A percentile compares a stretch with the other conserved stretches of the same genome.
Evolutionary conservation across 2,329 filamentous ascomycete species (phyloP).

Genomic region (Botrytis hyacinthi): DNA sequence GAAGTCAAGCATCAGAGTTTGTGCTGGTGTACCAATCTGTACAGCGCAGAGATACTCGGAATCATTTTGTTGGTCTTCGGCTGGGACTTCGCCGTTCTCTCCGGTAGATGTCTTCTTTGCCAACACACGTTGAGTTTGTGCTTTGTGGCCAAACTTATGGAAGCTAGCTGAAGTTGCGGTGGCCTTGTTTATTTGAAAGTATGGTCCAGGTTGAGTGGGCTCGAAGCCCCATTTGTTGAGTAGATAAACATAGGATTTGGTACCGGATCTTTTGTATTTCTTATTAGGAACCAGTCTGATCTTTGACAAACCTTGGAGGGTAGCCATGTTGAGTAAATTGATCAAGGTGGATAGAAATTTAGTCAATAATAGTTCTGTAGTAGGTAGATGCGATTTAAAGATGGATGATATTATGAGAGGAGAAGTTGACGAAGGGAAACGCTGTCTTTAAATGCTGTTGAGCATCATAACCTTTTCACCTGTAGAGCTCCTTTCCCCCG

Average conservation of each 20-base stretch:
- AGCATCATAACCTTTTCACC: background rate
- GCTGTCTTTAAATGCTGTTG: conserved; percentile 10
- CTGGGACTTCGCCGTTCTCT: conserved; percentile 51
- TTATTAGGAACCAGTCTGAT: conserved; percentile 55
- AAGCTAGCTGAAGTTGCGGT: conserved; percentile 44
- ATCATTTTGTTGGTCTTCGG: conserved; percentile 67
- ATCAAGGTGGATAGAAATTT: background rate
- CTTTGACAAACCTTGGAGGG: conserved; percentile 41
- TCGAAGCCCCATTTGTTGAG: conserved; percentile 62
- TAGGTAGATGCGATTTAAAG: conserved; percentile 1
- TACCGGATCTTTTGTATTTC: conserved; percentile 57
- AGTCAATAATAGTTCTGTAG: background rate
- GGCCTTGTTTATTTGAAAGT: conserved; percentile 49
- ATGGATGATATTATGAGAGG: background rate
- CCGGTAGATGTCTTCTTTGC: conserved; percentile 42
- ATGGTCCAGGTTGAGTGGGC: conserved; percentile 62
- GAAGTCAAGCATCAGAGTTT: conserved; percentile 62
- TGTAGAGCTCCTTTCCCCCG: background rate
- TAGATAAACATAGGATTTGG: conserved; percentile 61
- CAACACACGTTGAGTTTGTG: conserved; percentile 48
- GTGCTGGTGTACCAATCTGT: conserved; percentile 61
- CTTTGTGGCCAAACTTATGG: conserved; percentile 49
- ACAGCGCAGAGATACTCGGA: conserved; percentile 63
- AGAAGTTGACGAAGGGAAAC: background rate
- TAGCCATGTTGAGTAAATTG: conserved; percentile 31